Evolutionary conservation across 345 rosid species (phyloP), one percentile per base, ranked within the genome.

Genomic region (Eucalyptus rudis): DNA sequence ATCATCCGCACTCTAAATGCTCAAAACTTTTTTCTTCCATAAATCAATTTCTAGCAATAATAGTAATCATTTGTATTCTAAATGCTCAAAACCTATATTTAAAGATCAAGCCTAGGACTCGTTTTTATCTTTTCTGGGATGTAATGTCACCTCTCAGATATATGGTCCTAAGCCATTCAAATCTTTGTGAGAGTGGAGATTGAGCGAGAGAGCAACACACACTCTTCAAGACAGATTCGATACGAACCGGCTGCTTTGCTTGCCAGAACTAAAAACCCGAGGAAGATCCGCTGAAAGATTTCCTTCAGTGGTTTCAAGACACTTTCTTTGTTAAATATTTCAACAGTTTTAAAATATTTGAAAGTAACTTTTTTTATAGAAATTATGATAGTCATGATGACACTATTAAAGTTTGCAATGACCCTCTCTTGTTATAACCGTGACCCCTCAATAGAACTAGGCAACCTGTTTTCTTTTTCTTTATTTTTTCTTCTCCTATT

Each of bases 41-140:
- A 49, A 49, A 49, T 49, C 0, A 19, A 52, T 19, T 19, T 52
- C 1, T 52, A 0, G 0, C 2, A 1, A 52, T 0, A 52, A 52
- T 19, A 2, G 1, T 52, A 19, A 19, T 52, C 4, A 7, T 52
- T 0, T 4, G 1, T 2, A 1, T 0, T 4, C 1, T 52, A 52
- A 52, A 52, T 0, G 5, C 10, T 1, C 58, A 52, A 52, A 52
- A 1, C 58, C 25, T 19, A 19, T 52, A 52, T 52, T 52, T 52
- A 52, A 52, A 19, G 1, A 56, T 56, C 6, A 56, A 56, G 62
- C 24, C 29, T 56, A 22, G 27, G 62, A 56, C 62, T 24, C 29
- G 13, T 10, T 22, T 22, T 56, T 56, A 22, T 24, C 62, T 56
- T 56, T 22, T 3, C 29, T 24, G 29, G 62, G 62, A 56, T 56